Base-by-base conservation (phyloP, 2,329 filamentous ascomycete species). In the Fusarium metavorans region DNA sequence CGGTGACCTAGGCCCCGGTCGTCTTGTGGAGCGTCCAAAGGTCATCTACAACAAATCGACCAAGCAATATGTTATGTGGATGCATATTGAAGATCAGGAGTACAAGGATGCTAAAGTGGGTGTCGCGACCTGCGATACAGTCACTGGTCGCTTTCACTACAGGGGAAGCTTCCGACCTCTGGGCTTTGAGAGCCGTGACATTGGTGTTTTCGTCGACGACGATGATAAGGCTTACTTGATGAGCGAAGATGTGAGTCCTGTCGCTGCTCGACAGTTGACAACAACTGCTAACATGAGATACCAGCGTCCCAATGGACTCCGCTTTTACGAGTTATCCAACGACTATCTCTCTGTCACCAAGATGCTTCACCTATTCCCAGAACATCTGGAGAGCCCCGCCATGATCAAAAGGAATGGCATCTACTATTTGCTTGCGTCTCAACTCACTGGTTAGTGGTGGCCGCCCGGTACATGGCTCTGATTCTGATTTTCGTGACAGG, bases 11-110 rank as follows among this genome's bases (percentile, higher is more conserved):
- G 91, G 90, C 0, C 89, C 89, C 0, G 86, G 85, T 72, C 87
- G 90, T 13, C 86, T 93, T 23, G 88, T 93, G 4, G 91, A 93
- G 81, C 83, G 92, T 30, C 92, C 92, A 4, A 93, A 93, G 80
- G 87, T 93, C 14, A 87, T 93, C 10, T 92, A 89, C 83, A 93
- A 93, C 74, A 87, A 89, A n/a, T 82, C 82, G 23, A 92, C 90
- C 0, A 76, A 81, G 6, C 88, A 90, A 73, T 93, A 91, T 80
- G 90, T 93, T 27, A 84, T 93, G 80, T 93, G 89, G 85, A 87
- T 93, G 85, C 91, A 93, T 78, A 92, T 92, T 61, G 91, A 93
- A 78, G 86, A 83, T 64, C 84, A 84, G 34, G 85, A 85, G 77
- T 93, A 93, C 73, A 85, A 84, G 3, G 91, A 92, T 45, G 91